phyloP scores from a whole-genome alignment of 179 eudicot genomes.

The Gypsophila paniculata region DNA sequence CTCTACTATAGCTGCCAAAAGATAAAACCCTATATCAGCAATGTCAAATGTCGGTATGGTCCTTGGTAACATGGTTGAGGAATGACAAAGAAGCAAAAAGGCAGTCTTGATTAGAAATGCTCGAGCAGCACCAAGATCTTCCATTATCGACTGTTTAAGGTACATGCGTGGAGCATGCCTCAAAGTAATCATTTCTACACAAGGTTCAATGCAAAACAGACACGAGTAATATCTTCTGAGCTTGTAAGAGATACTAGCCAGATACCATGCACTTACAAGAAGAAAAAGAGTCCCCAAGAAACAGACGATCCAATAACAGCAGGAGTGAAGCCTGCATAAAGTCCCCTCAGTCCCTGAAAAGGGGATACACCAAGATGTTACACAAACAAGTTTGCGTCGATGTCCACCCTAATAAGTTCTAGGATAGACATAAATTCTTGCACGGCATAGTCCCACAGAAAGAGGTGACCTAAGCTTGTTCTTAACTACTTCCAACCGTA shows the following conservation, averaged over 20 bases:
- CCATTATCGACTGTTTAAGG: background rate
- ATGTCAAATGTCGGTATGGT: background rate
- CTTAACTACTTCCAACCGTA: background rate
- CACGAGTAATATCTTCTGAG: background rate
- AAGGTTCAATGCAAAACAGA: background rate
- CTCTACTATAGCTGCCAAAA: conserved; percentile 69
- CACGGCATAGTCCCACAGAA: background rate
- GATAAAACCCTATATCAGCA: background rate
- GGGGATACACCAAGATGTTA: background rate
- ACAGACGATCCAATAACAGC: conserved; percentile 93
- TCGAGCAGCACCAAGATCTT: background rate
- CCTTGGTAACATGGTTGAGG: background rate
- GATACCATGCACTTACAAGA: conserved; percentile 55
- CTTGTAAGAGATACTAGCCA: background rate
- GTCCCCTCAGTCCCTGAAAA: conserved; percentile 80
- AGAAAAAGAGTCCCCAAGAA: conserved; percentile 95
- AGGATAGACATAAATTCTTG: background rate
- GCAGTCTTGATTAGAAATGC: background rate
- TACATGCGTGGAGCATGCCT: background rate
- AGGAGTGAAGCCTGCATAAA: conserved; percentile 89
- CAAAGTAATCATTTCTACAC: background rate
- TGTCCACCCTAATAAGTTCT: conserved; percentile 3
- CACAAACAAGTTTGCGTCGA: background rate
- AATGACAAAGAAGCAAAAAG: conserved; percentile 8
- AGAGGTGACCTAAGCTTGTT: background rate